Base-by-base conservation (phyloP, 805 yeast species). In the Clavispora vitiphila region DNA sequence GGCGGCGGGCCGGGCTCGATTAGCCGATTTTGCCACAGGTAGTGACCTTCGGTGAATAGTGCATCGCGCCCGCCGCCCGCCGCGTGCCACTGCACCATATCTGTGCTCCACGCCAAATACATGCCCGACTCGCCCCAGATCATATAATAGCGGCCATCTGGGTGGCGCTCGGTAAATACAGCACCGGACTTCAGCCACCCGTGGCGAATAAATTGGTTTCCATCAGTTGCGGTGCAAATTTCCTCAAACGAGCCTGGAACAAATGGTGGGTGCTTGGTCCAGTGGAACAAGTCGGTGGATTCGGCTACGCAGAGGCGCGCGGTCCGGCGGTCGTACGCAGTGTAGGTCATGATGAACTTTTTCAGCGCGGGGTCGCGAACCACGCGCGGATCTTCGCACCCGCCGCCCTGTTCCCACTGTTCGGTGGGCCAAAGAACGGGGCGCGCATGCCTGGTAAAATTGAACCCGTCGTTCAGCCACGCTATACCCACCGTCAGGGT, bases 1-100 rank as follows among this genome's bases (percentile, higher is more conserved):
- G 74, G 74, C 3, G 71, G 69, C 0, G 72, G 66, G 1, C 74
- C 74, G 1, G 68, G 59, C 45, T 69, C 74, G 44, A 69, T 65
- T 22, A 69, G 54, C 39, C 59, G 61, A 42, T 58, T 55, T 42
- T 69, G 69, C 59, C 64, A 59, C 26, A 46, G 43, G 37, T 59
- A 57, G 8, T 49, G 46, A 4, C 65, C 65, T 6, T 41, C 53
- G 6, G 73, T 54, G 47, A 58, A 68, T 2, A 47, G 37, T 38
- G 52, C 53, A 36, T 54, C 49, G 32, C 32, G 32, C 19, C 32
- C 32, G 23, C 50, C 46, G 24, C 54, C 43, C 3, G 54, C 44
- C 6, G 60, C 38, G 14, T 42, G 30, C 74, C 74, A 69, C 40
- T 61, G 42, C n/a, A 59, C 46, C 42, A 67, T 46, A 42, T 69